Percentiles rank a stretch among this genome's conserved stretches.
phyloP scores from a whole-genome alignment of 2,329 filamentous ascomycete genomes.

The Cyclaneusma minus region DNA sequence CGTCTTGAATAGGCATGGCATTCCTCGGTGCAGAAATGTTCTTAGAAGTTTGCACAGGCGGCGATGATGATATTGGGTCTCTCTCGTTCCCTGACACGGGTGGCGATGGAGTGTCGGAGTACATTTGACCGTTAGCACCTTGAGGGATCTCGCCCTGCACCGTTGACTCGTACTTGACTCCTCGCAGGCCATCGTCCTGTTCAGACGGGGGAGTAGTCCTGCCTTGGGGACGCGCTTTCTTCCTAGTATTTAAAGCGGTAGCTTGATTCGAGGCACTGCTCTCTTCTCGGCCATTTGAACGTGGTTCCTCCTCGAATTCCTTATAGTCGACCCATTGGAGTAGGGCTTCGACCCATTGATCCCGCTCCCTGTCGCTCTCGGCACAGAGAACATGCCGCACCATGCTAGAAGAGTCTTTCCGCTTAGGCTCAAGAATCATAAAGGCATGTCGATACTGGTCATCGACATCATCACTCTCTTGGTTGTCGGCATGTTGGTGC shows the following conservation, averaged over 20 bases:
- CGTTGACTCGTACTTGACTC: slow-evolving; percentile 21
- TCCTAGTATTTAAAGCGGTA: slow-evolving; percentile 25
- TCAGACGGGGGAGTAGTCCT: slow-evolving; percentile 19
- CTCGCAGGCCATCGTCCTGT: slow-evolving; percentile 20
- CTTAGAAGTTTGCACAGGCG: slow-evolving; percentile 23
- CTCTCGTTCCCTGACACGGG: slow-evolving; percentile 14
- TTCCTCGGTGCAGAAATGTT: slow-evolving; percentile 79
- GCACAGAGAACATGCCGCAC: slow-evolving; percentile 92
- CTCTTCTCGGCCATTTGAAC: too few species aligned
- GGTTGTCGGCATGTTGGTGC: slow-evolving; percentile 43
- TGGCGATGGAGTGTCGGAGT: slow-evolving; percentile 15
- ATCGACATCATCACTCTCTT: slow-evolving; percentile 59
- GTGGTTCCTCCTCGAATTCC: slow-evolving; percentile 44
- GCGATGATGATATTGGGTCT: slow-evolving; percentile 12
- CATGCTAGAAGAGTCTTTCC: slow-evolving; percentile 76
- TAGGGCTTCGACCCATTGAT: slow-evolving; percentile 84
- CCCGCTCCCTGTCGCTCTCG: slow-evolving; percentile 83
- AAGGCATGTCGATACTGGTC: slow-evolving; percentile 97
- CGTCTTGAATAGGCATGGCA: slow-evolving; percentile 68
- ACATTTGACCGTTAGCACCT: slow-evolving; percentile 9
- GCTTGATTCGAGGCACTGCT: slow-evolving; percentile 9
- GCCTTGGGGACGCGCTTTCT: slow-evolving; percentile 23
- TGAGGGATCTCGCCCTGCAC: slow-evolving; percentile 19
- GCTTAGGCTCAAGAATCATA: slow-evolving; percentile 86
- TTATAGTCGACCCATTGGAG: slow-evolving; percentile 75